Conservation (phyloP, 345 rosid genomes). For the Rhizophora apiculata region DNA sequence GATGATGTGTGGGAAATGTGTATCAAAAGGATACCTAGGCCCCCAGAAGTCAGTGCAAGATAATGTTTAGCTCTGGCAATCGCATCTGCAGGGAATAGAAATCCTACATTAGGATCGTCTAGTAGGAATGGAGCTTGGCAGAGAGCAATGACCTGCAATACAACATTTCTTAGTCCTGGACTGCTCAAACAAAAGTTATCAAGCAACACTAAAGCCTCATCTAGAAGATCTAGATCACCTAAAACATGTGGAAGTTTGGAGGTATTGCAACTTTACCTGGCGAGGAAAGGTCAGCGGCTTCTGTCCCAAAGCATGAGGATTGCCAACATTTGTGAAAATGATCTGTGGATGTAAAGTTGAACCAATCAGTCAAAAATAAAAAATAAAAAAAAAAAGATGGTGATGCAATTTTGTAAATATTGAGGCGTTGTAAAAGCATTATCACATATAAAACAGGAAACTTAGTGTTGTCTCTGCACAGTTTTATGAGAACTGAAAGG, state of each 20-base stretch:
- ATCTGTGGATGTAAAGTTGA: slow-evolving; percentile 47
- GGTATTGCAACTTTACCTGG: slow-evolving; percentile 44
- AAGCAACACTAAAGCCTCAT: no score
- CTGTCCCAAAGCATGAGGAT: slow-evolving; percentile 98
- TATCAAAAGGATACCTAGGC: slow-evolving; percentile 62
- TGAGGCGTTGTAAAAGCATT: no score
- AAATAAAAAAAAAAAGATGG: background rate
- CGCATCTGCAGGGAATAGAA: slow-evolving; percentile 90
- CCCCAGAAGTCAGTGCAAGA: slow-evolving; percentile 77
- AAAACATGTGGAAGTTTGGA: slow-evolving; percentile 1
- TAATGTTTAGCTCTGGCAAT: slow-evolving; percentile 94
- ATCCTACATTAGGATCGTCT: slow-evolving; percentile 91
- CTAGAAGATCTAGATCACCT: no score
- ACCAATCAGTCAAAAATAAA: slow-evolving; percentile 10
- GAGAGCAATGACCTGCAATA: slow-evolving; percentile 79
- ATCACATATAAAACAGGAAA: background rate
- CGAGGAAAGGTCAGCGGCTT: slow-evolving; percentile 94
- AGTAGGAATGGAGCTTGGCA: slow-evolving; percentile 97
- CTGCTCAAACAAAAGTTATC: slow-evolving; percentile 1
- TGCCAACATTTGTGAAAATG: slow-evolving; percentile 96
- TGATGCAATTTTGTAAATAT: background rate
- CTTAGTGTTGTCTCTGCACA: background rate
- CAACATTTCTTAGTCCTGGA: slow-evolving; percentile 21
- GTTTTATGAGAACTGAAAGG: background rate
- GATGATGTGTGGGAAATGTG: background rate